These are phyloP conservation scores for Pythium sp. DNA, from an alignment of 352 stramenopile species.

Conservation along the genomic window DNA sequence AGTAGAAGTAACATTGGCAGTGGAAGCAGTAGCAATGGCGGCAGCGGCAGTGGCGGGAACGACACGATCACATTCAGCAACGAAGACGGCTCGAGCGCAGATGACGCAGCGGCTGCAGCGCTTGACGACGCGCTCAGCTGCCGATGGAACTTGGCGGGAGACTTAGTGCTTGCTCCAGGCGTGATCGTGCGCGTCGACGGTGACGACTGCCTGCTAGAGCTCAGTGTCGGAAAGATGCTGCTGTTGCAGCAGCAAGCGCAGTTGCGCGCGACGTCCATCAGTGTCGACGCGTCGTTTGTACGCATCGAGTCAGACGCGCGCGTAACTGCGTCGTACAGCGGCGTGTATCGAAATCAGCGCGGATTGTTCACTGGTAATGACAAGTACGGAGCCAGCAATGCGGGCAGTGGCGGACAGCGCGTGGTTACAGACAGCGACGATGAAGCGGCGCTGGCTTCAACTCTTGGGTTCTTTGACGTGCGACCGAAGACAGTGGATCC, in stretches of 20 bases:
- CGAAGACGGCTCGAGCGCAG: background rate
- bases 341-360: conserved; percentile 19
- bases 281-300: conserved; percentile 61
- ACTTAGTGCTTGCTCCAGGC: conserved; percentile 37
- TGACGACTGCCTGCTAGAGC: conserved; percentile 51
- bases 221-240: conserved; percentile 57
- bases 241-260: conserved; percentile 30
- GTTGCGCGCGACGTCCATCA: conserved; percentile 43
- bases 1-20: background rate
- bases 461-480: conserved; percentile 53
- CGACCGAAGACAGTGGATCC: conserved; percentile 23
- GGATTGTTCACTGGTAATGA: conserved; percentile 39
- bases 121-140: conserved; percentile 35
- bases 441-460: conserved; percentile 23
- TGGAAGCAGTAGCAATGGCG: conserved; percentile 5
- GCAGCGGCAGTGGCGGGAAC: background rate
- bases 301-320: conserved; percentile 40
- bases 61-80: conserved; percentile 2
- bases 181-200: conserved; percentile 42
- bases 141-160: conserved; percentile 59
- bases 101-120: background rate
- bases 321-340: conserved; percentile 34
- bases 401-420: conserved; percentile 47
- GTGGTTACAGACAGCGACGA: conserved; percentile 35
- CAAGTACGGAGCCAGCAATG: conserved; percentile 50